phyloP scores from a whole-genome alignment of 345 rosid species.

The Noccaea bulbosa region DNA sequence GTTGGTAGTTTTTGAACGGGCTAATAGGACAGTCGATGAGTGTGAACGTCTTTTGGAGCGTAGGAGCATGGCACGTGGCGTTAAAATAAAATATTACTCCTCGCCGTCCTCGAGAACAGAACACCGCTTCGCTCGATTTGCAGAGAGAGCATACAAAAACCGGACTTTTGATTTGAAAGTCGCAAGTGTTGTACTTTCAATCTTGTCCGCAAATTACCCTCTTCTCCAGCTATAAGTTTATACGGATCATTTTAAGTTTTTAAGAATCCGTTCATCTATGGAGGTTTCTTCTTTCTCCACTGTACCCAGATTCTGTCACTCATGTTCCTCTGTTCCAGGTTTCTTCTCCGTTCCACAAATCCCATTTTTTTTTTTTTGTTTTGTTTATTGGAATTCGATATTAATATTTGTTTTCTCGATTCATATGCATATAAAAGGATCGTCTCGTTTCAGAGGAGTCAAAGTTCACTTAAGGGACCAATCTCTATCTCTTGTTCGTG shows the following conservation, averaged over 20 bases:
- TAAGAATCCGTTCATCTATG: constrained; percentile 39
- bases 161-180: background rate
- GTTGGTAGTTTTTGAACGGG: background rate
- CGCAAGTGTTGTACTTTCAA: background rate
- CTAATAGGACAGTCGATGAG: too few species aligned
- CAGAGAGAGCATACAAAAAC: background rate
- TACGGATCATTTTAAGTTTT: background rate
- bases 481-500: constrained; percentile 28
- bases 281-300: constrained; percentile 50
- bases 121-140: constrained; percentile 12
- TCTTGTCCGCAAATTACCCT: background rate
- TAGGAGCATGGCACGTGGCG: constrained; percentile 10
- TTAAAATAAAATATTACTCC: background rate
- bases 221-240: background rate
- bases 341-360: constrained; percentile 18
- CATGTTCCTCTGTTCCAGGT: constrained; percentile 52
- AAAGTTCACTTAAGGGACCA: constrained; percentile 43
- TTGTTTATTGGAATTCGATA: background rate
- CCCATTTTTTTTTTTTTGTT: background rate
- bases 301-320: constrained; percentile 33
- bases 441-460: constrained; percentile 41
- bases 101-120: constrained; percentile 10
- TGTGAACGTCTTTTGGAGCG: background rate
- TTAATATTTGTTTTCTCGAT: background rate
- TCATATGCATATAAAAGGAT: constrained; percentile 48